Conservation (phyloP, 768 basidiomycete genomes). For the Suillus bovinus region DNA sequence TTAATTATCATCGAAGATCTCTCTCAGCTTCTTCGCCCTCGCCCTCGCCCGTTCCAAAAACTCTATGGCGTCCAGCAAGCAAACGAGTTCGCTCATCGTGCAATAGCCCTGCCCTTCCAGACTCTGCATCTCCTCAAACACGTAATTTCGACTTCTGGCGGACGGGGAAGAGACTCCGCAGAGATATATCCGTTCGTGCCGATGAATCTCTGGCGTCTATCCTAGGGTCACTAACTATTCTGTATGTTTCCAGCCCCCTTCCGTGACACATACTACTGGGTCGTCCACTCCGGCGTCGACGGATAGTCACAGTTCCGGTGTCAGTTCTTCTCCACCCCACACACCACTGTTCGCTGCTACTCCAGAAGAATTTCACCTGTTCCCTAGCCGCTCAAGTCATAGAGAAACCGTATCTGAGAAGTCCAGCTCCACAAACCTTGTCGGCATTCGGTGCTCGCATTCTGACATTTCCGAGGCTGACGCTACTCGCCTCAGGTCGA, state of each 20-base stretch:
- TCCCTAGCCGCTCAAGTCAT: conserved; percentile 27
- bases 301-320: conserved; percentile 28
- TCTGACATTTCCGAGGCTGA: conserved; percentile 29
- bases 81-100: conserved; percentile 52
- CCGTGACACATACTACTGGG: conserved; percentile 19
- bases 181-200: conserved; percentile 46
- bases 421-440: conserved; percentile 23
- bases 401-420: conserved; percentile 12
- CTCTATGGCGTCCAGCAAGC: conserved; percentile 42
- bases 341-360: conserved; percentile 46
- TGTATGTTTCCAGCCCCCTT: conserved; percentile 18
- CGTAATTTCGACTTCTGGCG: conserved; percentile 57
- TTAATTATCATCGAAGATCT: conserved; percentile 50
- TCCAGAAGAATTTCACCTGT: conserved; percentile 51
- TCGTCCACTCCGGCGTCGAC: conserved; percentile 32
- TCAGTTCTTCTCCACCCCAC: conserved; percentile 28
- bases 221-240: conserved; percentile 11
- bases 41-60: conserved; percentile 35
- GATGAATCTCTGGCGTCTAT: conserved; percentile 8
- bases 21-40: conserved; percentile 47
- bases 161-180: conserved; percentile 54
- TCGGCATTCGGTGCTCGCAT: conserved; percentile 21
- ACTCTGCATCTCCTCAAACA: conserved; percentile 40
- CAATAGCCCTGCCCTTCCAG: conserved; percentile 34
- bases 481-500: conserved; percentile 51